Evolutionary conservation across 768 basidiomycete species (phyloP).

Genomic region (Daedalea quercina): DNA sequence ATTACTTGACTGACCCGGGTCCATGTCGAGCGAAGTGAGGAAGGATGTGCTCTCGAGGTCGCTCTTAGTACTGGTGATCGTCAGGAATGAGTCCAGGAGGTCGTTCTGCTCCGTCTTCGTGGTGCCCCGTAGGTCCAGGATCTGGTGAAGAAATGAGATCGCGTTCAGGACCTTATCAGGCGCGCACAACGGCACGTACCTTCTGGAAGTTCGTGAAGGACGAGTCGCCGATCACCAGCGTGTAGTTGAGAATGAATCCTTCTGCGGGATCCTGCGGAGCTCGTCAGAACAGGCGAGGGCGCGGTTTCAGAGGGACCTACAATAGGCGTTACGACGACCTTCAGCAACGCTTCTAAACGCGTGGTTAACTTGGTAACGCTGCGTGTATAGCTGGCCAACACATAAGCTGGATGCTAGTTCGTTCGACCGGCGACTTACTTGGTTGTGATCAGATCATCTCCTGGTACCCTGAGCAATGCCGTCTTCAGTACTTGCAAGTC

Average conservation of each 20-base stretch:
- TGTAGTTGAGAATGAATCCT: conserved; percentile 94
- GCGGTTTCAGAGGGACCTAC: conserved; percentile 37
- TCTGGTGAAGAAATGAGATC: conserved; percentile 51
- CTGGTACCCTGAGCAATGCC: conserved; percentile 78
- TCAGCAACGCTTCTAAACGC: conserved; percentile 85
- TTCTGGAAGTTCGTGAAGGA: conserved; percentile 99
- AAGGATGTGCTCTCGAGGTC: conserved; percentile 90
- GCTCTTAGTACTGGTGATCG: conserved; percentile 86
- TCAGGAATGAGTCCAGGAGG: conserved; percentile 86
- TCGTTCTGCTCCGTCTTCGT: conserved; percentile 81
- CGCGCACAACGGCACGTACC: conserved; percentile 37
- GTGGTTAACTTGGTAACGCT: conserved; percentile 76
- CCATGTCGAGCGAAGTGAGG: conserved; percentile 93
- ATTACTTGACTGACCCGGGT: conserved; percentile 56
- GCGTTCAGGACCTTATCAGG: too few species aligned
- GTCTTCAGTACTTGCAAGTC: conserved; percentile 86
- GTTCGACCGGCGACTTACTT: conserved; percentile 34
- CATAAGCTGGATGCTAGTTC: conserved; percentile 10
- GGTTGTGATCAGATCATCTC: conserved; percentile 50
- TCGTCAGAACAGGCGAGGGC: neutral
- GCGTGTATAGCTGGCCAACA: conserved; percentile 60
- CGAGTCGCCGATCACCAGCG: conserved; percentile 86
- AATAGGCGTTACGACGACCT: conserved; percentile 91
- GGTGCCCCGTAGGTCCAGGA: conserved; percentile 92
- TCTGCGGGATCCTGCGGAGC: conserved; percentile 76